These are phyloP conservation scores for Remersonia thermophila DNA, from an alignment of 2,329 filamentous ascomycete species.

Conservation along the genomic window DNA sequence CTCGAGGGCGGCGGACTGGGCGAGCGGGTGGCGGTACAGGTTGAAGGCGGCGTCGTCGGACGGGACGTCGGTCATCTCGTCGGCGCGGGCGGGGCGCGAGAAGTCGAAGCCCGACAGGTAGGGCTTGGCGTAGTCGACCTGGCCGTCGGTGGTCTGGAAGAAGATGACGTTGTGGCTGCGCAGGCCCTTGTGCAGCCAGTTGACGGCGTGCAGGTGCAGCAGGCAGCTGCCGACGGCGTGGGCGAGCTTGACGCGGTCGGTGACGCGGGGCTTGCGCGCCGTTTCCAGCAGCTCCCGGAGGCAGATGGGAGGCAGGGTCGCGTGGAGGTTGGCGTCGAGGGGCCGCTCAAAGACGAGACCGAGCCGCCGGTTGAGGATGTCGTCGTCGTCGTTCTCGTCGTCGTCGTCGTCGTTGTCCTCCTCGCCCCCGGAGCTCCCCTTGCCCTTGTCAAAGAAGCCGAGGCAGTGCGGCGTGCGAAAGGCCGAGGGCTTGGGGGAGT, in stretches of 20 bases:
- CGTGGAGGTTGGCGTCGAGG: slow-evolving; percentile 23
- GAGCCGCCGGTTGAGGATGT: slow-evolving; percentile 32
- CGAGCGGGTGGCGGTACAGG: slow-evolving; percentile 34
- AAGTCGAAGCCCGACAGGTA: slow-evolving; percentile 30
- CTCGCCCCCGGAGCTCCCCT: no score
- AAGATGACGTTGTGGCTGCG: slow-evolving; percentile 30
- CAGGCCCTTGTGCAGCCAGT: slow-evolving; percentile 38
- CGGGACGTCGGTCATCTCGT: slow-evolving; percentile 26
- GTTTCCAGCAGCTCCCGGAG: slow-evolving; percentile 33
- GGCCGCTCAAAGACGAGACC: slow-evolving; percentile 44
- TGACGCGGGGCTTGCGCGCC: slow-evolving; percentile 34
- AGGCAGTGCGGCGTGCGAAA: slow-evolving; percentile 39
- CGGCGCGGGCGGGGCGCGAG: slow-evolving; percentile 27
- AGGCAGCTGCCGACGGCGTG: slow-evolving; percentile 39
- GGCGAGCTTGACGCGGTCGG: slow-evolving; percentile 38
- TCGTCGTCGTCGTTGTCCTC: slow-evolving; percentile 8
- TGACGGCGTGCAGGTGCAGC: slow-evolving; percentile 39
- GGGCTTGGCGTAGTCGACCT: slow-evolving; percentile 21
- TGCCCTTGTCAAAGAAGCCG: slow-evolving; percentile 37
- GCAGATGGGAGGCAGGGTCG: slow-evolving; percentile 30
- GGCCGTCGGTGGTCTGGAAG: slow-evolving; percentile 28
- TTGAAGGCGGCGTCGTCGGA: slow-evolving; percentile 25
- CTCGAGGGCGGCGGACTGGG: slow-evolving; percentile 26
- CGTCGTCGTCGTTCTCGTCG: slow-evolving; percentile 25
- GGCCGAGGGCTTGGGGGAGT: slow-evolving; percentile 34